Conservation (phyloP, 371 early-diverging fungal species). For the Mucor plumbeus region DNA sequence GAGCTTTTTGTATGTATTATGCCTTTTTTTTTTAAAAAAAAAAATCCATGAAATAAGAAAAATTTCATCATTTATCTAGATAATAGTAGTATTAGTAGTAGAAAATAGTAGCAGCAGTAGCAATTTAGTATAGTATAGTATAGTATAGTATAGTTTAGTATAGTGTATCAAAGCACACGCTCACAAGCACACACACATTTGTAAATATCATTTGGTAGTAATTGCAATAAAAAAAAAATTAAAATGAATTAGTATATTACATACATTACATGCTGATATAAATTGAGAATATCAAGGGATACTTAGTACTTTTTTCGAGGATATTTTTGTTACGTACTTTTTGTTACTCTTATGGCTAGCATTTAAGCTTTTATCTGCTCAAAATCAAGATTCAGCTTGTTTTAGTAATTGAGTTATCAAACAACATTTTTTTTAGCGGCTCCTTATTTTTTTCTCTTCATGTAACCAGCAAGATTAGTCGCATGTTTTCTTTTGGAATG, state of each 20-base stretch:
- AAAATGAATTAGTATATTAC: not conserved
- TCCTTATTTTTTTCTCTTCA: not conserved
- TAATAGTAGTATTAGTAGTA: not conserved
- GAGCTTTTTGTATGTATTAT: not conserved
- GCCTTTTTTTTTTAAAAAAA: not conserved
- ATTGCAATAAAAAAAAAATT: not conserved
- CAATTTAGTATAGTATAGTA: no score
- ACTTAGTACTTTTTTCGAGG: no score
- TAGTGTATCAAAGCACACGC: not conserved
- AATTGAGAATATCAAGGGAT: no score
- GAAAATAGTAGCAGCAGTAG: no score
- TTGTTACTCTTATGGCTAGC: no score
- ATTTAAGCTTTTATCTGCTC: no score
- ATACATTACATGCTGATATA: not conserved
- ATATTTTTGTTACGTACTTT: no score
- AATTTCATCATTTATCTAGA: not conserved
- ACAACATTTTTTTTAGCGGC: not conserved
- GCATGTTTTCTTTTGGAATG: constrained; percentile 2
- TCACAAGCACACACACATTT: not conserved
- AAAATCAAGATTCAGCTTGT: not conserved
- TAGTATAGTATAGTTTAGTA: no score
- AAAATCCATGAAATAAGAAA: not conserved
- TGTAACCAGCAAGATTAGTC: not conserved
- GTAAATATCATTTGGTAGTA: constrained; percentile 6
- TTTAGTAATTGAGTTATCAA: not conserved